Percentiles rank a stretch among this genome's conserved stretches.
phyloP scores from a whole-genome alignment of 129 eudicot genomes.

The Gnaphalium uliginosum region DNA sequence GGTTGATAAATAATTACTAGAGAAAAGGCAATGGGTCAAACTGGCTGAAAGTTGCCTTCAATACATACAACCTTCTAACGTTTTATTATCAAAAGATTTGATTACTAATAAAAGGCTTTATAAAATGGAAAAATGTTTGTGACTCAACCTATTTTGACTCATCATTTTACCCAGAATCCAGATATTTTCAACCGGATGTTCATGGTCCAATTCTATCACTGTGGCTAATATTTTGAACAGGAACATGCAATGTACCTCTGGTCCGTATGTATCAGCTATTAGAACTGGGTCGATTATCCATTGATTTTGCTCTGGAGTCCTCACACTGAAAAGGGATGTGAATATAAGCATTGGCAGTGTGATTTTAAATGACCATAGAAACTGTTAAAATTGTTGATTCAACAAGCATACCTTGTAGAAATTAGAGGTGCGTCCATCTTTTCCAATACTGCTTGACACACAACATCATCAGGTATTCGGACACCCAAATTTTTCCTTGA shows the following conservation, averaged over 20 bases:
- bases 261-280: conserved; percentile 83
- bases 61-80: not conserved
- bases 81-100: not conserved
- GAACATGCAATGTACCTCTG: conserved; percentile 48
- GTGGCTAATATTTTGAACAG: not conserved
- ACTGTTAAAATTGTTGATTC: not conserved
- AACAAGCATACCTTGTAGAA: conserved; percentile 63
- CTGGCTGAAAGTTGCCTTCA: not conserved
- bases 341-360: conserved; percentile 7
- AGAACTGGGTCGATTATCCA: conserved; percentile 89
- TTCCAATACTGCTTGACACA: conserved; percentile 80
- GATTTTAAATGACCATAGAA: conserved; percentile 14
- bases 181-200: not conserved
- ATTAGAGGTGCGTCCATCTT: conserved; percentile 75
- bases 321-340: conserved; percentile 57
- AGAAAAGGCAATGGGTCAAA: not conserved
- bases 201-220: not conserved
- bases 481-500: conserved; percentile 76
- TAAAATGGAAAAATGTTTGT: not conserved
- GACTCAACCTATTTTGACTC: not conserved
- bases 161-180: not conserved
- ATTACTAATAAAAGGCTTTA: not conserved
- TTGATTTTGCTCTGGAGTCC: conserved; percentile 62
- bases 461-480: conserved; percentile 87
- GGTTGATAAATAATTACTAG: not conserved